Evolutionary conservation across 148 eudicot species (phyloP).

Genomic region (Simmondsia chinensis): DNA sequence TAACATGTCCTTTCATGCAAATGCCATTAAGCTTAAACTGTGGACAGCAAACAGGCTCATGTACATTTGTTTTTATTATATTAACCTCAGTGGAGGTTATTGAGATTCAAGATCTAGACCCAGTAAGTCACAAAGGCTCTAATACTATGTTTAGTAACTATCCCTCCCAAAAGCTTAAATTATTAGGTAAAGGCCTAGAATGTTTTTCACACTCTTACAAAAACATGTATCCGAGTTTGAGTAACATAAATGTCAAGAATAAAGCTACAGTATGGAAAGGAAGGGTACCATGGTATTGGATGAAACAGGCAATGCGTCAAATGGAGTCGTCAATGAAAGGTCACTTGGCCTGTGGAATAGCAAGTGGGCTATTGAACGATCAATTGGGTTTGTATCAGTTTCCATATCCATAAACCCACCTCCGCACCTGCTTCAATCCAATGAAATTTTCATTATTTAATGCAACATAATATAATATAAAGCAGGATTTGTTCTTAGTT

Average conservation of each 20-base stretch:
- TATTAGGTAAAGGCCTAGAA: not conserved
- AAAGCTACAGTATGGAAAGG: not conserved
- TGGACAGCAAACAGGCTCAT: too few relatives aligned
- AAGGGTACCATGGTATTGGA: slow-evolving; percentile 32
- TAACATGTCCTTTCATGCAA: too few relatives aligned
- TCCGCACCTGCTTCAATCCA: slow-evolving; percentile 25
- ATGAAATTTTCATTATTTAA: not conserved
- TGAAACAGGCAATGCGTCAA: slow-evolving; percentile 22
- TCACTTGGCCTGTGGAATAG: slow-evolving; percentile 80
- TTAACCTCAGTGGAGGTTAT: too few relatives aligned
- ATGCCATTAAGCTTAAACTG: too few relatives aligned
- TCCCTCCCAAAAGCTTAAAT: too few relatives aligned
- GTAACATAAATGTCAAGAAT: not conserved
- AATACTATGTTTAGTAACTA: too few relatives aligned
- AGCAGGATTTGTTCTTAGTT: too few relatives aligned
- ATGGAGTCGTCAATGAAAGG: slow-evolving; percentile 26
- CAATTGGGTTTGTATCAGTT: slow-evolving; percentile 91
- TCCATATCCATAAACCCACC: slow-evolving; percentile 71
- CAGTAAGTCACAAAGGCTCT: too few relatives aligned
- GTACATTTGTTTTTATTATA: too few relatives aligned
- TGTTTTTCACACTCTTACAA: not conserved
- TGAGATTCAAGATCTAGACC: too few relatives aligned
- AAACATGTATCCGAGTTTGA: not conserved
- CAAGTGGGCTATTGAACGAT: slow-evolving; percentile 90
- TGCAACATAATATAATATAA: not conserved